Percentiles rank a stretch among this genome's conserved stretches.
Evolutionary conservation across 108 stramenopile genomes (phyloP).

Genomic region (Epithemia pelagica): DNA sequence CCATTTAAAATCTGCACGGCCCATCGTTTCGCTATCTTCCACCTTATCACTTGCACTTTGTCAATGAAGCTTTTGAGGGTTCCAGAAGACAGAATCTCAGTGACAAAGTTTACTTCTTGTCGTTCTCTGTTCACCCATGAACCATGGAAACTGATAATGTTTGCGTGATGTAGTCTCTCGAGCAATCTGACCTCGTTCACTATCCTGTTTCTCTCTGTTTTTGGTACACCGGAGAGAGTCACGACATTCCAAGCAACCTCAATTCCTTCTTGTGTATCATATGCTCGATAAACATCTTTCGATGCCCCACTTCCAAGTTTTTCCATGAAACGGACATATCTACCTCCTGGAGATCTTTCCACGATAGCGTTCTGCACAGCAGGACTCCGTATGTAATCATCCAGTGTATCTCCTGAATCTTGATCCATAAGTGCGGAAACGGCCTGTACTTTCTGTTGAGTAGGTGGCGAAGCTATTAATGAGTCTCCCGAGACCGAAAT

Average conservation of each 20-base stretch:
- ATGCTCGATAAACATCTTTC: constrained; percentile 94
- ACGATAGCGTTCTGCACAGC: constrained; percentile 54
- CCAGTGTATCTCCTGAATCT: constrained; percentile 5
- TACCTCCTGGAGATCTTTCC: constrained; percentile 82
- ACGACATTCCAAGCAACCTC: constrained; percentile 99
- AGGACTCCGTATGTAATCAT: constrained; percentile 24
- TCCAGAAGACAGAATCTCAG: constrained; percentile 93
- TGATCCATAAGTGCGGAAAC: not conserved
- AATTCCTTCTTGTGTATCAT: constrained; percentile 95
- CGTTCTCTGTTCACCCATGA: constrained; percentile 94
- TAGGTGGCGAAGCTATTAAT: not conserved
- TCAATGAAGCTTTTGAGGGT: constrained; percentile 89
- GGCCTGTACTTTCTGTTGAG: not conserved
- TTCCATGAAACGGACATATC: constrained; percentile 94
- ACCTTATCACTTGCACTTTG: constrained; percentile 93
- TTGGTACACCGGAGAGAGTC: constrained; percentile 79
- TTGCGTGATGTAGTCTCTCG: constrained; percentile 88
- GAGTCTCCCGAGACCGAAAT: not conserved
- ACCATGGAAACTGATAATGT: constrained; percentile 96
- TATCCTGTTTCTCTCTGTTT: constrained; percentile 83
- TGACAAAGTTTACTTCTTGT: constrained; percentile 91
- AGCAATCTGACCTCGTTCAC: constrained; percentile 96
- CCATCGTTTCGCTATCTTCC: constrained; percentile 97
- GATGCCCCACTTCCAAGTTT: constrained; percentile 93
- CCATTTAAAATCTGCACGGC: constrained; percentile 92